Percentiles rank a stretch among this genome's conserved stretches.
phyloP scores from a whole-genome alignment of 768 basidiomycete species.

The Calvatia gigantea region DNA sequence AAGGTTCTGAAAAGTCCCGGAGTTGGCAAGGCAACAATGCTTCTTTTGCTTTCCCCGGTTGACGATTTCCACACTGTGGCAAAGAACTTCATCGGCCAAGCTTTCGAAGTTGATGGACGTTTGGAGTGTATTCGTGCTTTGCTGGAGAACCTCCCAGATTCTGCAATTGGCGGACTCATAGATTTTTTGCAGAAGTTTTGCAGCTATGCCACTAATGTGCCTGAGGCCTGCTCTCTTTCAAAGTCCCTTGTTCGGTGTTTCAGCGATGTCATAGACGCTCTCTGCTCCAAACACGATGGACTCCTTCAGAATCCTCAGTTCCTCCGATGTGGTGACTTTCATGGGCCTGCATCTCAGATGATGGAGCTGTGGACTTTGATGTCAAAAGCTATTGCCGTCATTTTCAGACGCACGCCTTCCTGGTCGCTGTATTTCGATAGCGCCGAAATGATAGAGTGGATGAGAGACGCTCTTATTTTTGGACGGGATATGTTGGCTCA shows the following conservation, averaged over 20 bases:
- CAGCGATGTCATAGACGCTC: constrained; percentile 86
- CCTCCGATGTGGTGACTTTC: constrained; percentile 38
- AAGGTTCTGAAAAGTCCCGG: constrained; percentile 53
- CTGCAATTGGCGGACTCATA: constrained; percentile 67
- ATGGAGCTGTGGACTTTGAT: constrained; percentile 80
- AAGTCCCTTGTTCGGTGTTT: constrained; percentile 89
- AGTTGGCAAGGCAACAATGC: constrained; percentile 56
- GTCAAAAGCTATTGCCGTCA: constrained; percentile 73
- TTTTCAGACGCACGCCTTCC: constrained; percentile 78
- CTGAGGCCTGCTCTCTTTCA: constrained; percentile 88
- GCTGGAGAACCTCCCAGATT: constrained; percentile 60
- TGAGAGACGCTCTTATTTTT: constrained; percentile 96
- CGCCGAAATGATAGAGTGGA: constrained; percentile 91
- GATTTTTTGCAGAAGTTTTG: constrained; percentile 67
- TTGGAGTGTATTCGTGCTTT: constrained; percentile 83
- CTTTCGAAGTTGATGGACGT: constrained; percentile 88
- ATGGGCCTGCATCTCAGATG: constrained; percentile 50
- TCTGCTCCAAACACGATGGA: constrained; percentile 72
- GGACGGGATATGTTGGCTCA: constrained; percentile 83
- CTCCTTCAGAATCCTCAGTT: constrained; percentile 58
- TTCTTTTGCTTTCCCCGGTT: constrained; percentile 80
- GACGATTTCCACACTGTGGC: constrained; percentile 71
- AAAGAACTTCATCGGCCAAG: constrained; percentile 77
- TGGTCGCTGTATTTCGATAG: constrained; percentile 84
- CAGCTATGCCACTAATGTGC: constrained; percentile 54